Percentiles rank a stretch among this genome's conserved stretches.
phyloP scores from a whole-genome alignment of 208 protist genomes.

The Vickermania ingenoplastis region DNA sequence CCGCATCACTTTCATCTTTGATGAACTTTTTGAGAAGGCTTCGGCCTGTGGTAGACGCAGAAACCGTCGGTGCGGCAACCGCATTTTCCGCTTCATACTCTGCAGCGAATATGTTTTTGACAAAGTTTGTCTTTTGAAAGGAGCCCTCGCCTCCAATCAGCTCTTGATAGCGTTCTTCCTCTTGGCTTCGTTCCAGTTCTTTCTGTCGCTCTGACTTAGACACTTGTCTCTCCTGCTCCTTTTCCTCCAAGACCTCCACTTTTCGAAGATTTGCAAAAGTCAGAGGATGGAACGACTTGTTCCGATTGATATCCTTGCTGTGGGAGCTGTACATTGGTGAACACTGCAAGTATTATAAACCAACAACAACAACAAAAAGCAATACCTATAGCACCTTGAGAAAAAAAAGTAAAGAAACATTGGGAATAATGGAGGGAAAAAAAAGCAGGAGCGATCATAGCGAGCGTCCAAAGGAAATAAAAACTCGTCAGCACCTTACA shows the following conservation, averaged over 20 bases:
- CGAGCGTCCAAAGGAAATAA: too few relatives aligned
- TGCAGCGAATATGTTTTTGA: slow-evolving; percentile 62
- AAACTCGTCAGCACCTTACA: too few relatives aligned
- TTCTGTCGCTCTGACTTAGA: slow-evolving; percentile 24
- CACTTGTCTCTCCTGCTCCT: slow-evolving; percentile 27
- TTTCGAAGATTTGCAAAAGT: slow-evolving; percentile 64
- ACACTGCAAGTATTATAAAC: background rate
- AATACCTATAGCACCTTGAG: too few relatives aligned
- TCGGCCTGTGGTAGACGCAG: background rate
- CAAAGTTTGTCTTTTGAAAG: background rate
- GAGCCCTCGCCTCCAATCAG: slow-evolving; percentile 21
- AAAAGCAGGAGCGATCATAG: too few relatives aligned
- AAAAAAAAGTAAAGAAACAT: slow-evolving; percentile 1
- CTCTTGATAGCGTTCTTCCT: slow-evolving; percentile 72
- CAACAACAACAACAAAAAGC: too few relatives aligned
- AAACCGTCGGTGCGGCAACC: background rate
- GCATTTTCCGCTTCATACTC: background rate
- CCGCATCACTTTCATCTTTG: background rate
- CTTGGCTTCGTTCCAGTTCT: slow-evolving; percentile 54
- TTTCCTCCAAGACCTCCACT: slow-evolving; percentile 47
- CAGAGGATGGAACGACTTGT: slow-evolving; percentile 85
- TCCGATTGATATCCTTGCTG: slow-evolving; percentile 85
- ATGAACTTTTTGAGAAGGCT: background rate
- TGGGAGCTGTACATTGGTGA: slow-evolving; percentile 70
- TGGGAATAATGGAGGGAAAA: background rate